Conservation (phyloP, 352 stramenopile genomes). For the Labyrinthula sp. region DNA sequence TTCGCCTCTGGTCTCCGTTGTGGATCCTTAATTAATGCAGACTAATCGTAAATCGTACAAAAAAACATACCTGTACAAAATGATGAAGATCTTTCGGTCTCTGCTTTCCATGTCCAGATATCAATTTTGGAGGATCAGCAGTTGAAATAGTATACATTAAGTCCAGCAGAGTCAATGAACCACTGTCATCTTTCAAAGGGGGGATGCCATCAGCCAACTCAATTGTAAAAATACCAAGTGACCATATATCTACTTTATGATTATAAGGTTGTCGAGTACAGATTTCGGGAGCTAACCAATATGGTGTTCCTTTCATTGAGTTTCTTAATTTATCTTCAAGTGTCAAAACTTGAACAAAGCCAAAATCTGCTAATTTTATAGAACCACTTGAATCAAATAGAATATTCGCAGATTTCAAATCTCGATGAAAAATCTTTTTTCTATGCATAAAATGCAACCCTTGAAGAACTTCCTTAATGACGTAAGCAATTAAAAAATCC, state of each 20-base stretch:
- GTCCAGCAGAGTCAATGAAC: too few species aligned
- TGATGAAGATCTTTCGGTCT: too few species aligned
- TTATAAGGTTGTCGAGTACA: slow-evolving; percentile 75
- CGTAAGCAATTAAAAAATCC: too few species aligned
- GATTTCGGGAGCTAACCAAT: slow-evolving; percentile 81
- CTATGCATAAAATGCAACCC: slow-evolving; percentile 92
- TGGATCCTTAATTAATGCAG: too few species aligned
- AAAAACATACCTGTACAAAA: too few species aligned
- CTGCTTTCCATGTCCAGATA: too few species aligned
- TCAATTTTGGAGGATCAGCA: too few species aligned
- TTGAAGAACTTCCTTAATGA: too few species aligned
- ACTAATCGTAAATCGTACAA: too few species aligned
- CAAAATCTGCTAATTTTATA: slow-evolving; percentile 82
- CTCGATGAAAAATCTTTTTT: slow-evolving; percentile 89
- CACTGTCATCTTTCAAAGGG: slow-evolving; percentile 60
- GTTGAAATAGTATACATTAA: too few species aligned
- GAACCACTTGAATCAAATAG: slow-evolving; percentile 48
- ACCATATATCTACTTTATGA: slow-evolving; percentile 78
- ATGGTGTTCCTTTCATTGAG: slow-evolving; percentile 73
- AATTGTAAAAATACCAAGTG: slow-evolving; percentile 41
- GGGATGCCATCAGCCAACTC: slow-evolving; percentile 61
- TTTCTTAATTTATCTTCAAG: slow-evolving; percentile 60
- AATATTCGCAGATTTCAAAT: slow-evolving; percentile 85
- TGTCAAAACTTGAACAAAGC: slow-evolving; percentile 67
- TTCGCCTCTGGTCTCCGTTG: too few species aligned